phyloP scores from a whole-genome alignment of 2,329 filamentous ascomycete genomes.

The Trichoderma sp. region DNA sequence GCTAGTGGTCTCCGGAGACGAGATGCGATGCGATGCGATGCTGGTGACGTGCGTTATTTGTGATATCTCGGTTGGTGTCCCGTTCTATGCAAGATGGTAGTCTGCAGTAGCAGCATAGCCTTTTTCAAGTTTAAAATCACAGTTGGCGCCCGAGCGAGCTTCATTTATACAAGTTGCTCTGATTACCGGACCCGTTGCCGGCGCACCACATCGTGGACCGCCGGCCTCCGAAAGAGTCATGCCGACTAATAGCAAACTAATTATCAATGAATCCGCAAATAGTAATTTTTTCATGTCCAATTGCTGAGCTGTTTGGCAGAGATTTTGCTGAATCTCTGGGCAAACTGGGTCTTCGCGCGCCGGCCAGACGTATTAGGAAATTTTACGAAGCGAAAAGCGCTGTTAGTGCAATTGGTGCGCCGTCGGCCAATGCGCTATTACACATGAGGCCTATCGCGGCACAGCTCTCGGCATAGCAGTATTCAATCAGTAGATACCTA shows the following conservation, averaged over 20 bases:
- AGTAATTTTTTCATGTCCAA: not conserved
- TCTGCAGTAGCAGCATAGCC: not conserved
- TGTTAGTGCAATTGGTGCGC: slow-evolving; percentile 15
- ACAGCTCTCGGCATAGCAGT: not conserved
- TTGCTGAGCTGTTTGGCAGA: not conserved
- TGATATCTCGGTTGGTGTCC: not conserved
- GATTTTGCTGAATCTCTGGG: not conserved
- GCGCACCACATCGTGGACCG: slow-evolving; percentile 16
- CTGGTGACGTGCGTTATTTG: not conserved
- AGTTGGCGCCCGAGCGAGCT: not conserved
- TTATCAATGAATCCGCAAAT: slow-evolving; percentile 25
- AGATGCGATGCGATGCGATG: not conserved
- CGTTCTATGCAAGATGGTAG: not conserved
- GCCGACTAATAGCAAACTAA: slow-evolving; percentile 19
- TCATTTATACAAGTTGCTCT: not conserved
- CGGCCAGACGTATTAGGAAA: slow-evolving; percentile 26
- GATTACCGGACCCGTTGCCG: not conserved
- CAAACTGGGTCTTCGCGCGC: not conserved
- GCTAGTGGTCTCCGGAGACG: not conserved
- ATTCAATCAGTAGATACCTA: not conserved
- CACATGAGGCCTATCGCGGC: not conserved
- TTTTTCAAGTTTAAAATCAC: not conserved
- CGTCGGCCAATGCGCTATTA: slow-evolving; percentile 4
- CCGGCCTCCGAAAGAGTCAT: slow-evolving; percentile 20
- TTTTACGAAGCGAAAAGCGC: not conserved